A percentile compares a stretch with the other conserved stretches of the same genome.
Conservation (phyloP, 345 rosid genomes). For the Pugionium dolabratum region DNA sequence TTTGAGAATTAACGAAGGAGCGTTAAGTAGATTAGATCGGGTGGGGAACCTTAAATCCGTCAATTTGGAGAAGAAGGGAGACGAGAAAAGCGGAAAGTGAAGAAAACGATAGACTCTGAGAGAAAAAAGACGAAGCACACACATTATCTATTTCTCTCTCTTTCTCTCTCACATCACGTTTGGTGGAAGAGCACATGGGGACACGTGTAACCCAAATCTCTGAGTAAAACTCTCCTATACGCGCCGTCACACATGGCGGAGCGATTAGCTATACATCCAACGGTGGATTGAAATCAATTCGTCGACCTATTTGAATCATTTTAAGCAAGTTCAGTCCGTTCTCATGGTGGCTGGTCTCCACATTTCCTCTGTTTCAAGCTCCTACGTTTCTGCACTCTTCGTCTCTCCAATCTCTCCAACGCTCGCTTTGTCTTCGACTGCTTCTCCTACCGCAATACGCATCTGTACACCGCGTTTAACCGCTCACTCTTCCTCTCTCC, state of each 20-base stretch:
- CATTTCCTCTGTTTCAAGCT: conserved; percentile 74
- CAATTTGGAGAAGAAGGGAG: conserved; percentile 30
- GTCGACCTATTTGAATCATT: conserved; percentile 55
- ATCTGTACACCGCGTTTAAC: conserved; percentile 75
- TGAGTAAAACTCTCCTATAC: conserved; percentile 1
- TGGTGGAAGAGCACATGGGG: conserved; percentile 42
- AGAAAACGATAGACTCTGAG: conserved; percentile 38
- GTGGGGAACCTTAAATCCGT: conserved; percentile 32
- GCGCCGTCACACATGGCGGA: conserved; percentile 43
- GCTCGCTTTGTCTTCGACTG: conserved; percentile 67
- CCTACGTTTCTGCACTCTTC: conserved; percentile 67
- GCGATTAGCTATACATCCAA: neutral
- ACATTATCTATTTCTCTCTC: conserved; percentile 12
- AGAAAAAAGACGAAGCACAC: conserved; percentile 42
- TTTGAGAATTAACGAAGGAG: conserved; percentile 26
- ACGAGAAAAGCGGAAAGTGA: conserved; percentile 36
- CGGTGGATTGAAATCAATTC: conserved; percentile 14
- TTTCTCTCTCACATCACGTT: conserved; percentile 20
- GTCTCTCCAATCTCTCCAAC: conserved; percentile 53
- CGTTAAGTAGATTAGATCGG: conserved; percentile 34
- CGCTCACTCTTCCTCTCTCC: conserved; percentile 58
- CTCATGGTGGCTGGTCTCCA: conserved; percentile 60
- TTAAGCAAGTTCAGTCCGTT: conserved; percentile 74
- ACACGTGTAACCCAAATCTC: conserved; percentile 36
- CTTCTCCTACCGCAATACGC: conserved; percentile 54